These are phyloP conservation scores for Phytopythium mirpurense DNA, from an alignment of 352 stramenopile species.

Conservation along the genomic window DNA sequence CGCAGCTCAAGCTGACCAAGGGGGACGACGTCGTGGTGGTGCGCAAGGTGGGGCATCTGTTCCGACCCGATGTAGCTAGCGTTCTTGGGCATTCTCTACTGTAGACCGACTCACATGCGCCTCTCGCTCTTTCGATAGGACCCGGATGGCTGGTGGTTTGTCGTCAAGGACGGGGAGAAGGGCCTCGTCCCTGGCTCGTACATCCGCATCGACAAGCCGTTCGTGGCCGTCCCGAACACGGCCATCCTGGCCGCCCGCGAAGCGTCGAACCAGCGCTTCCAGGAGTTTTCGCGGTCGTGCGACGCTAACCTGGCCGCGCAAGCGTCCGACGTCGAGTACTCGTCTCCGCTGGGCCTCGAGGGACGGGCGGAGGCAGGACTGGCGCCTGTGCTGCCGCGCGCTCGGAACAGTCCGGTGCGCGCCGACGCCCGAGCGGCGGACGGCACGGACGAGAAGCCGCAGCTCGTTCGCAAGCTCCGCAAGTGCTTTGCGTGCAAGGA, in stretches of 20 bases:
- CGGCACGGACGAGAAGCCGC: conserved; percentile 49
- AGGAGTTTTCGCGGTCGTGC: conserved; percentile 35
- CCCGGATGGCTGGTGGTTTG: conserved; percentile 81
- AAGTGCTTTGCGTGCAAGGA: conserved; percentile 82
- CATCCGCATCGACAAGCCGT: conserved; percentile 59
- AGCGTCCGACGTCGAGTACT: conserved; percentile 24
- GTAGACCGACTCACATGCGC: too few relatives aligned
- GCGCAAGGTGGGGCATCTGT: conserved; percentile 30
- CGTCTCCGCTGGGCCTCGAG: conserved; percentile 33
- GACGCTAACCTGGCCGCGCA: conserved; percentile 12
- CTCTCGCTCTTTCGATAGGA: conserved; percentile 18
- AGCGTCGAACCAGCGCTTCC: conserved; percentile 70
- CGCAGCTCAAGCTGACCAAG: conserved; percentile 64
- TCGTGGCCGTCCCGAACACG: conserved; percentile 44
- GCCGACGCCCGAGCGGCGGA: conserved; percentile 56
- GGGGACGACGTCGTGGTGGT: conserved; percentile 71
- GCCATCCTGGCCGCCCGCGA: conserved; percentile 67
- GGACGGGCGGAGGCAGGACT: conserved; percentile 19
- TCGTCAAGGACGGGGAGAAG: conserved; percentile 70
- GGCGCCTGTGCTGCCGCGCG: conserved; percentile 22
- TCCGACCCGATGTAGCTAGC: too few relatives aligned
- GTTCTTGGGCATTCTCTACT: too few relatives aligned
- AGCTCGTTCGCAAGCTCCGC: conserved; percentile 57
- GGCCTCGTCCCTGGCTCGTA: conserved; percentile 77
- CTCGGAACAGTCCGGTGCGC: conserved; percentile 20